A percentile compares a stretch with the other conserved stretches of the same genome.
Conservation (phyloP, 805 yeast genomes). For the Candida morakotiae region DNA sequence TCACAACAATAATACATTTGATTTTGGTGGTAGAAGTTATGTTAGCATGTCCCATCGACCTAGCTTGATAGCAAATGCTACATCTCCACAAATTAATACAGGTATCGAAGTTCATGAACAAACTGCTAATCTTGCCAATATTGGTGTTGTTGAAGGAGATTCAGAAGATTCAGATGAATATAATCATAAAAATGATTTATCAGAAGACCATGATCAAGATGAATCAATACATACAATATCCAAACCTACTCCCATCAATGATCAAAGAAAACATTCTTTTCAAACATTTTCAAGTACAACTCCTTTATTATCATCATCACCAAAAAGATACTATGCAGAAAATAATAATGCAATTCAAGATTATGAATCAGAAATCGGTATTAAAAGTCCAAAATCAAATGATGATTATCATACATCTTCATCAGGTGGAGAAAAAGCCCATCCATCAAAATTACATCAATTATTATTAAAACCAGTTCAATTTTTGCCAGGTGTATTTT, state of each 20-base stretch:
- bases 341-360: constrained; percentile 1
- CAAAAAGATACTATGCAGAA: constrained; percentile 2
- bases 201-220: not conserved
- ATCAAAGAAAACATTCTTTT: constrained; percentile 2
- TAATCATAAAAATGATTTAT: not conserved
- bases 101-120: constrained; percentile 52
- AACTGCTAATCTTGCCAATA: constrained; percentile 52
- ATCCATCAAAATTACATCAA: constrained; percentile 13
- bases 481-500: constrained; percentile 73
- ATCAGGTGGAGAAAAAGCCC: constrained; percentile 4
- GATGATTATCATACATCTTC: not conserved
- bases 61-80: constrained; percentile 13
- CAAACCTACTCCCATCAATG: constrained; percentile 8
- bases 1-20: constrained; percentile 24
- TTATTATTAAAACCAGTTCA: constrained; percentile 34
- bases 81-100: constrained; percentile 44
- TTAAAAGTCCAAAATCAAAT: not conserved
- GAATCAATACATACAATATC: constrained; percentile 4
- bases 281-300: constrained; percentile 6
- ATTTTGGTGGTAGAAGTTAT: constrained; percentile 41
- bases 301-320: constrained; percentile 5
- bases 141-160: constrained; percentile 45
- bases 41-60: constrained; percentile 28
- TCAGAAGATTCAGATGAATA: constrained; percentile 10
- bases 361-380: constrained; percentile 5